These are phyloP conservation scores for Amyloporia xantha DNA, from an alignment of 768 basidiomycete species.

Conservation along the genomic window DNA sequence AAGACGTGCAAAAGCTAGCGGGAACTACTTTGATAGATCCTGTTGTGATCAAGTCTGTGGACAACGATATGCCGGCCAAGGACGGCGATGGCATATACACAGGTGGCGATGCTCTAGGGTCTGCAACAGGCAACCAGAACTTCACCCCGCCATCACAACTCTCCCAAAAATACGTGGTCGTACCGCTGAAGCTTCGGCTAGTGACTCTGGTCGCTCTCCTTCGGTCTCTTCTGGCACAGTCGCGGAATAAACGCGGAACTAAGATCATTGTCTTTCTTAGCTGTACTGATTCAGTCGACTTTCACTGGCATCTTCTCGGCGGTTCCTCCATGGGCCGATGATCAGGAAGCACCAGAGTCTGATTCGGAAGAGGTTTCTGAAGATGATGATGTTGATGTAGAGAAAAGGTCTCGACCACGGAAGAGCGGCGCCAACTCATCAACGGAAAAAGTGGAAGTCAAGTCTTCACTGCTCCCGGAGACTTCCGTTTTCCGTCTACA, in stretches of 20 bases:
- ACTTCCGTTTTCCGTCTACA: constrained; percentile 85
- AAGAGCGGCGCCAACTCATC: constrained; percentile 11
- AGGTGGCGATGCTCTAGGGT: constrained; percentile 15
- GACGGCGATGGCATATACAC: not conserved
- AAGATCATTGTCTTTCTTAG: constrained; percentile 95
- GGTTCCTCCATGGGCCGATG: constrained; percentile 58
- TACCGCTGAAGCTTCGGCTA: constrained; percentile 89
- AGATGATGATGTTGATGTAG: constrained; percentile 18
- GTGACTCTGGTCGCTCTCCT: constrained; percentile 85
- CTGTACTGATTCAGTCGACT: constrained; percentile 97
- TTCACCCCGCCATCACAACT: constrained; percentile 95
- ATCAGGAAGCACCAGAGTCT: constrained; percentile 13
- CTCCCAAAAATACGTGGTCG: constrained; percentile 82
- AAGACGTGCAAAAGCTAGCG: constrained; percentile 91
- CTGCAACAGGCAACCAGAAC: constrained; percentile 35
- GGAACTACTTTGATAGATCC: constrained; percentile 76
- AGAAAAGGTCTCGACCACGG: constrained; percentile 20
- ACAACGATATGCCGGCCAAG: constrained; percentile 31
- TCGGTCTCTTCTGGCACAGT: constrained; percentile 68
- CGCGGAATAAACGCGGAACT: constrained; percentile 41
- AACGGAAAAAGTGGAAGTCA: constrained; percentile 40
- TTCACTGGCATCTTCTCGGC: constrained; percentile 84
- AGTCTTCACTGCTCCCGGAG: constrained; percentile 74
- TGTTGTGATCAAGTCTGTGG: constrained; percentile 73
- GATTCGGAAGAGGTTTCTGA: constrained; percentile 14